These are phyloP conservation scores for Zelopaecilomyces penicillatus DNA, from an alignment of 2,329 filamentous ascomycete genomes.

Conservation along the genomic window DNA sequence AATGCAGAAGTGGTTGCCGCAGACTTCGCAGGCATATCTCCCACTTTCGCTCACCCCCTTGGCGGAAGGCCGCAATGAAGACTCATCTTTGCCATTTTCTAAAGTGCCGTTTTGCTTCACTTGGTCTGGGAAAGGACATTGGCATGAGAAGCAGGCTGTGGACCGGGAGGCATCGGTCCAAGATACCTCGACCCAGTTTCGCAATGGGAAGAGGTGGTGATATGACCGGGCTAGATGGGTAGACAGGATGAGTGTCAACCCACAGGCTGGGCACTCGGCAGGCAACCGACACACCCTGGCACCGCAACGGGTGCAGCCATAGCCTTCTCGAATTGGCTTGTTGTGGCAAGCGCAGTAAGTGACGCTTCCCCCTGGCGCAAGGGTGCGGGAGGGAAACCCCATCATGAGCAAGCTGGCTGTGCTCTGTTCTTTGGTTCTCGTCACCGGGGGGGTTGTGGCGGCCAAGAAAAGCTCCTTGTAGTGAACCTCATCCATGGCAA, in stretches of 20 bases:
- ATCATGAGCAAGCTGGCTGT: slow-evolving; percentile 78
- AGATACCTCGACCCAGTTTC: slow-evolving; percentile 83
- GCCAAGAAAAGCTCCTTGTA: slow-evolving; percentile 84
- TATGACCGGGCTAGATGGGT: slow-evolving; percentile 91
- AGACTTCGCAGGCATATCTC: slow-evolving; percentile 83
- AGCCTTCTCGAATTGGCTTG: slow-evolving; percentile 72
- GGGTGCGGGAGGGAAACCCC: slow-evolving; percentile 86
- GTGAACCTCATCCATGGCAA: slow-evolving; percentile 69
- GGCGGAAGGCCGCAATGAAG: slow-evolving; percentile 15
- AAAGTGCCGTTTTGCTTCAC: slow-evolving; percentile 16
- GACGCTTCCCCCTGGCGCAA: slow-evolving; percentile 55
- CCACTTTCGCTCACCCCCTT: slow-evolving; percentile 77
- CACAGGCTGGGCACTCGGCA: slow-evolving; percentile 83
- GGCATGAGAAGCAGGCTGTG: slow-evolving; percentile 69
- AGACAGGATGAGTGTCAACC: slow-evolving; percentile 85
- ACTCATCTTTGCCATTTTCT: slow-evolving; percentile 16
- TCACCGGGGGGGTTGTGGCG: slow-evolving; percentile 81
- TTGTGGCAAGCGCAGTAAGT: slow-evolving; percentile 90
- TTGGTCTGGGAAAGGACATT: slow-evolving; percentile 57
- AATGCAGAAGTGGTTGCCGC: slow-evolving; percentile 87
- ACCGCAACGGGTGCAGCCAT: slow-evolving; percentile 80
- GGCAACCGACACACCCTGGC: slow-evolving; percentile 86
- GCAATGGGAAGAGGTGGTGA: slow-evolving; percentile 82
- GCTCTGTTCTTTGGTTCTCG: slow-evolving; percentile 53
- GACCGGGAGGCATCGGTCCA: slow-evolving; percentile 63